phyloP scores from a whole-genome alignment of 257 asterid species.

The Solanum megistacrolobum region DNA sequence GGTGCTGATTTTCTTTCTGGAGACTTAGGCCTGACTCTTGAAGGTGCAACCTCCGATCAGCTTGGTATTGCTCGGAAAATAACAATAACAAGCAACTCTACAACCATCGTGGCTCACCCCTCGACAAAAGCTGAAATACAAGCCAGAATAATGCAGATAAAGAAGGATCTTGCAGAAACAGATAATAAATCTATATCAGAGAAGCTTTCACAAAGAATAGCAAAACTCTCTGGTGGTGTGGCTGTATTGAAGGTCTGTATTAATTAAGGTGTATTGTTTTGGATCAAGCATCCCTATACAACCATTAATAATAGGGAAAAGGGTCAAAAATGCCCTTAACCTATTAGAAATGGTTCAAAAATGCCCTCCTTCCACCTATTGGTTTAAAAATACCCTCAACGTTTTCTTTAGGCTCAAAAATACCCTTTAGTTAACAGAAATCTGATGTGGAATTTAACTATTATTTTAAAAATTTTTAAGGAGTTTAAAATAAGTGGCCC shows the following conservation, averaged over 20 bases:
- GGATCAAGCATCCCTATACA: not conserved
- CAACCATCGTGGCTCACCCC: constrained; percentile 86
- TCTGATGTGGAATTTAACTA: too few species aligned
- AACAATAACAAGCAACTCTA: constrained; percentile 48
- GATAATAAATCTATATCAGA: constrained; percentile 53
- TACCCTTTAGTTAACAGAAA: too few species aligned
- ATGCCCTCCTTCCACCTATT: too few species aligned
- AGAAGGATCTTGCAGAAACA: constrained; percentile 78
- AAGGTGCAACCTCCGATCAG: constrained; percentile 86
- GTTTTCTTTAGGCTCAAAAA: too few species aligned
- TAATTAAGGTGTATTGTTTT: not conserved
- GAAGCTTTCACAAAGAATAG: constrained; percentile 78
- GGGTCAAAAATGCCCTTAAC: too few species aligned
- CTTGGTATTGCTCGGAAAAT: constrained; percentile 90
- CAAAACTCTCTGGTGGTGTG: constrained; percentile 90
- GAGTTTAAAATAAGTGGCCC: too few species aligned
- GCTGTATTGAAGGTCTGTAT: constrained; percentile 54
- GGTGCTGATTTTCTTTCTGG: constrained; percentile 98
- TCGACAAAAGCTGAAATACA: constrained; percentile 85
- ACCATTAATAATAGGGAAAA: not conserved
- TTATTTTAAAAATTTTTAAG: too few species aligned
- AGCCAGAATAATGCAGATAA: constrained; percentile 88
- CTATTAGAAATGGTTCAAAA: too few species aligned
- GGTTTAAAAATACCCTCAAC: too few species aligned
- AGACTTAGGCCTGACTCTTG: constrained; percentile 75